Evolutionary conservation across 306 rosid species (phyloP), one percentile per base, ranked within the genome.

Genomic region (Sicyos baderoa): DNA sequence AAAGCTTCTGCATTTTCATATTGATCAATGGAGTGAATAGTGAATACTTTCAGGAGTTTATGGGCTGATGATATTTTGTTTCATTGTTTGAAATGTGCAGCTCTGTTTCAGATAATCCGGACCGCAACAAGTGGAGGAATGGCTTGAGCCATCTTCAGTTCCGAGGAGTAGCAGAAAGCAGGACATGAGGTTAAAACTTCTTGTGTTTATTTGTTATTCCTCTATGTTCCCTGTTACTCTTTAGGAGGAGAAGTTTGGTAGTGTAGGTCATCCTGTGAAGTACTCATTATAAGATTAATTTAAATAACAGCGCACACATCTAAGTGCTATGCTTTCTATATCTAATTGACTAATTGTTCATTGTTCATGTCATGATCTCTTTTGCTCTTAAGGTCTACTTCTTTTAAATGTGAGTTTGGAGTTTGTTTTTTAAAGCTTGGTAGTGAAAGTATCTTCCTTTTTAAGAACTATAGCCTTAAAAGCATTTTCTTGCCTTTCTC

Each of bases 81-180:
- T 32, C 27, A 18, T 42, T 62, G 68, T 1, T 63, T 42, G 52
- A 42, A 42, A 4, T 35, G 48, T 48, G 55, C 97, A 91, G 97
- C 97, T 75, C 91, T 91, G 69, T 91, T 91, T 77, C 97, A 91
- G 91, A 88, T 91, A 78, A 91, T 91, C 88, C 84, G 97, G 86
- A 91, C 96, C 63, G 97, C 97, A 73, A 81, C 97, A 0, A 81
- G 88, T 62, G 96, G 97, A 76, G 97, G 97, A 86, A 79, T 88
- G 97, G 96, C 91, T 18, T 91, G 79, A 66, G 35, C 14, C 55
- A 23, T 48, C 45, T 45, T 63, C 52, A 47, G 7, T 48, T 23
- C 72, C 1, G 71, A 65, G 66, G 47, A 23, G 32, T 67, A 40
- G 29, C 69, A 63, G 52, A 62, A 40, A n/a, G 52, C 68, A 63